Percentiles rank a stretch among this genome's conserved stretches.
Evolutionary conservation across 257 asterid genomes (phyloP).

Genomic region (Nemophila menziesii): DNA sequence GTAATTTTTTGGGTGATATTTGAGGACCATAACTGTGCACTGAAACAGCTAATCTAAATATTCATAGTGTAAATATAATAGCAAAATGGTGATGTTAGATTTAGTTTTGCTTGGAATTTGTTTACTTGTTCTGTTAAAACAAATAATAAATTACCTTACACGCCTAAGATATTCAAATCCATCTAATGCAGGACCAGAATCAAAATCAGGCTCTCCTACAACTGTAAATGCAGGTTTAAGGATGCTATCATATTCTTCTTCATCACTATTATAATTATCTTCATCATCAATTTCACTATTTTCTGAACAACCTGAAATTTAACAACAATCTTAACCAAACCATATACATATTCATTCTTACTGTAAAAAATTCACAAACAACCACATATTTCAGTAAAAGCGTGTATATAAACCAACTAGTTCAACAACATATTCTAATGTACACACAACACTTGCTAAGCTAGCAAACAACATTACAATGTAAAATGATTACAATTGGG

Average conservation of each 20-base stretch:
- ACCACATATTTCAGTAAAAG: background rate
- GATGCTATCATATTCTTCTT: constrained; percentile 66
- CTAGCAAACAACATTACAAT: background rate
- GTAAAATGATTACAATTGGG: background rate
- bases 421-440: background rate
- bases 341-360: background rate
- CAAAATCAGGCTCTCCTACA: constrained; percentile 86
- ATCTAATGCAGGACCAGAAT: constrained; percentile 89
- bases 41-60: too few species aligned
- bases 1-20: too few species aligned
- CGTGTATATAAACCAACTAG: background rate
- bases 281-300: constrained; percentile 24
- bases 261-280: constrained; percentile 45
- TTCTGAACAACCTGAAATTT: constrained; percentile 31
- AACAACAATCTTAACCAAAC: constrained; percentile 3
- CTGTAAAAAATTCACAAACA: background rate
- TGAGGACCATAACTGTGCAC: too few species aligned
- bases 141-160: constrained; percentile 62
- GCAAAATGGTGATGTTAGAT: too few species aligned
- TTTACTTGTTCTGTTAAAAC: too few species aligned
- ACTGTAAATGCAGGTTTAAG: constrained; percentile 76
- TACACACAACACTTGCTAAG: background rate
- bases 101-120: too few species aligned
- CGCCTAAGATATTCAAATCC: constrained; percentile 96
- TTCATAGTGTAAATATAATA: too few species aligned